Conservation (phyloP, 1,139 yeast species). For the Suhomyces bokatorum region DNA sequence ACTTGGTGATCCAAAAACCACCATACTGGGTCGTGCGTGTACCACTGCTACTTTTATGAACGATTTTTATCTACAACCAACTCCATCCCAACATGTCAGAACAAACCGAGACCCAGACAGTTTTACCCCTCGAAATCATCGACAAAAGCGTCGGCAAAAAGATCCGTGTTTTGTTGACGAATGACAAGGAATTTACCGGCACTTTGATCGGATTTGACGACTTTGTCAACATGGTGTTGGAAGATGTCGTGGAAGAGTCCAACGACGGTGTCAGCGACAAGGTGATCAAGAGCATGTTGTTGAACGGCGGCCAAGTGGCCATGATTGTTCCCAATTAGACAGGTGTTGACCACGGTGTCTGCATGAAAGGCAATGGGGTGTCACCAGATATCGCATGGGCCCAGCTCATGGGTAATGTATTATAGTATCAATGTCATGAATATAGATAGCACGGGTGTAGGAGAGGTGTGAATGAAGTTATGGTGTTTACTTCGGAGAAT, state of each 20-base stretch:
- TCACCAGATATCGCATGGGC: not conserved
- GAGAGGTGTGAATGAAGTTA: not conserved
- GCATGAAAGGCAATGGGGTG: too few relatives aligned
- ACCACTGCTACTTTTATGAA: constrained; percentile 4
- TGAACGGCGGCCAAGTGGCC: constrained; percentile 87
- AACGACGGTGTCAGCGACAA: constrained; percentile 38
- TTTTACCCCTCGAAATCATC: constrained; percentile 80
- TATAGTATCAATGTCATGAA: constrained; percentile 1
- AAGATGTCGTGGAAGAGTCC: constrained; percentile 68
- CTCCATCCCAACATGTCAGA: constrained; percentile 9
- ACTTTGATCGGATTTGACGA: constrained; percentile 91
- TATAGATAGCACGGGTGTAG: not conserved
- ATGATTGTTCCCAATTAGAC: constrained; percentile 49
- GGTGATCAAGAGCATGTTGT: constrained; percentile 63
- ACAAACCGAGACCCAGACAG: constrained; percentile 17
- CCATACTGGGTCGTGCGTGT: not conserved
- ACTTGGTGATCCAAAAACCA: not conserved
- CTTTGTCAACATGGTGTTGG: constrained; percentile 87
- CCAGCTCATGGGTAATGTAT: not conserved
- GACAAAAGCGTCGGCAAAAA: constrained; percentile 84
- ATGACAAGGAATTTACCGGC: constrained; percentile 78
- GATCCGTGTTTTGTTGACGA: constrained; percentile 76
- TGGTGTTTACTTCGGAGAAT: too few relatives aligned
- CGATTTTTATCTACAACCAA: not conserved
- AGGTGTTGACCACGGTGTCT: not conserved